These are phyloP conservation scores for Pseudocercospora fijiensis DNA, from an alignment of 2,329 filamentous ascomycete species.

Conservation along the genomic window DNA sequence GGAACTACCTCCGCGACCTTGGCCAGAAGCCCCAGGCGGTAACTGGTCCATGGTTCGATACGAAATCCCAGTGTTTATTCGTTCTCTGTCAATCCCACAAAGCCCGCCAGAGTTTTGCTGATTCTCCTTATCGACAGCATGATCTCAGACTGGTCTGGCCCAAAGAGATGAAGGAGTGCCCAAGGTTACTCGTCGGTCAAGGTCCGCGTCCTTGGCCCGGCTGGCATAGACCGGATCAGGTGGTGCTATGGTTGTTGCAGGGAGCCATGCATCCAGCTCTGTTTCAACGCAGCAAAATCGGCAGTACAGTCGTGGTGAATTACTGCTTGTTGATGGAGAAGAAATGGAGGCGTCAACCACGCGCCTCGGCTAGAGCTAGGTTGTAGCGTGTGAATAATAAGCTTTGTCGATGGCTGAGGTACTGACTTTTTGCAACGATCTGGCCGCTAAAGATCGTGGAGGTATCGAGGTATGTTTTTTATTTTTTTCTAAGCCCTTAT, in stretches of 20 bases:
- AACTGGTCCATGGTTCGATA: not conserved
- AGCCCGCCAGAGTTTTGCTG: not conserved
- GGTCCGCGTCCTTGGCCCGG: not conserved
- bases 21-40: slow-evolving; percentile 7
- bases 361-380: slow-evolving; percentile 1
- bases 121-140: not conserved
- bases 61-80: not conserved
- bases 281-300: not conserved
- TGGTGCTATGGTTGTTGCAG: not conserved
- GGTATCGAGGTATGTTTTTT: too few species aligned
- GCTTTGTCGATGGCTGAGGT: not conserved
- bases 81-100: not conserved
- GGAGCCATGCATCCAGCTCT: not conserved
- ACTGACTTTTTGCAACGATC: too few species aligned
- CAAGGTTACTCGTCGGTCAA: not conserved
- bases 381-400: not conserved
- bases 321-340: not conserved
- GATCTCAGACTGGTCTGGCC: not conserved
- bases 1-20: slow-evolving; percentile 11
- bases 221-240: not conserved
- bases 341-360: not conserved
- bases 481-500: too few species aligned
- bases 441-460: too few species aligned
- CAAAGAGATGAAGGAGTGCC: not conserved
- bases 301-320: not conserved